phyloP scores from a whole-genome alignment of 371 early-diverging fungal species.

The Zychaea mexicana region DNA sequence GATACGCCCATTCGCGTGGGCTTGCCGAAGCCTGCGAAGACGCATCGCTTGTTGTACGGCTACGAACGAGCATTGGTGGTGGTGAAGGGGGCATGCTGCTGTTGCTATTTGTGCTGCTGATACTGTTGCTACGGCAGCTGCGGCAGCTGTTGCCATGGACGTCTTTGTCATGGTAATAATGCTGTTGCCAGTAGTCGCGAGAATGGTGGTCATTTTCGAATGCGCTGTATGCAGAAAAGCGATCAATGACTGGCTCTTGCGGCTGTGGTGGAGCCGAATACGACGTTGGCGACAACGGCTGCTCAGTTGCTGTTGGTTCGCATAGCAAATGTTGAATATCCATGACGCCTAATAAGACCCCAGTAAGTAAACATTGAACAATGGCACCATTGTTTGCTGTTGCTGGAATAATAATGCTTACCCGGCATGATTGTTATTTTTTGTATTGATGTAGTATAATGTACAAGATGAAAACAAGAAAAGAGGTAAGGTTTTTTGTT shows the following conservation, averaged over 20 bases:
- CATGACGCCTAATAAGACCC: constrained; percentile 31
- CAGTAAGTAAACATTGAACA: too few relatives aligned
- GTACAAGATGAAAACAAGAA: constrained; percentile 9
- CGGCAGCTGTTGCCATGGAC: background rate
- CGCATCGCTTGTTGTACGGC: constrained; percentile 12
- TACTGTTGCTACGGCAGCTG: background rate
- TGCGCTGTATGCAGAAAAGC: background rate
- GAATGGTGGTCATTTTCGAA: background rate
- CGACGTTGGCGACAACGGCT: constrained; percentile 9
- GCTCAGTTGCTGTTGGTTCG: constrained; percentile 24
- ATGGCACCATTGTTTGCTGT: too few relatives aligned
- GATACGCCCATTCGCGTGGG: constrained; percentile 14
- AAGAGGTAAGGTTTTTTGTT: background rate
- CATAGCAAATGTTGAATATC: constrained; percentile 36
- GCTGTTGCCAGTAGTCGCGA: background rate
- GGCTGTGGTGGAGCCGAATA: constrained; percentile 7
- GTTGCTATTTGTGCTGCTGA: constrained; percentile 1
- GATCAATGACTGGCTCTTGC: background rate
- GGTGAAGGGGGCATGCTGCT: constrained; percentile 6
- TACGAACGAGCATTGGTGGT: constrained; percentile 9
- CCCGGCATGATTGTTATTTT: constrained; percentile 6
- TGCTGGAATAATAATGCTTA: background rate
- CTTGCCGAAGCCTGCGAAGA: constrained; percentile 11
- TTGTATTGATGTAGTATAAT: constrained; percentile 6
- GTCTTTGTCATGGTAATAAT: background rate